Evolutionary conservation across 2,329 filamentous ascomycete species (phyloP), one percentile per base, ranked within the genome.

Genomic region (Colletotrichum horii): DNA sequence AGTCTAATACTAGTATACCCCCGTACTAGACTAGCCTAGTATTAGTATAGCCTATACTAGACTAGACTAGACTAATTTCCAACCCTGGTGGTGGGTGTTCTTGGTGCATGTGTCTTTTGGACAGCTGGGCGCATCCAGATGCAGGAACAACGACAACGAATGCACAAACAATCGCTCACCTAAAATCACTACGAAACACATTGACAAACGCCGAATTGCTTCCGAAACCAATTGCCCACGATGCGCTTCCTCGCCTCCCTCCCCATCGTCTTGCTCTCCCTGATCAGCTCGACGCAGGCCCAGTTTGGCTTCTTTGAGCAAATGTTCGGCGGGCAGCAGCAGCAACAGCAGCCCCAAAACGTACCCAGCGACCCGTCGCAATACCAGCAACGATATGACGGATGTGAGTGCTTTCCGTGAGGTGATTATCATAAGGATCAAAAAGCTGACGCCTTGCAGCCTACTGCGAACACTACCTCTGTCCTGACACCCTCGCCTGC

Each of bases 231-330:
- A 32, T 19, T 16, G n/a, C n/a, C 14, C 72, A 83, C 71, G 32
- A 87, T 86, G 85, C 81, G 78, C 60, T 75, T 80, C 74, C 71
- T 81, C 15, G 70, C 74, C 68, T 70, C 77, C 34, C 65, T 84
- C 43, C 76, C 82, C n/a, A 71, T 89, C 67, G 80, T 89, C 60
- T 78, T 92, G 24, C 83, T 95, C 19, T 86, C 94, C 66, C 84
- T 95, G 32, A 82, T 95, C 75, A 86, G 91, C 77, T 85, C 91
- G 19, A 92, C 89, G 6, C 87, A 90, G 73, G 95, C 95, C 14
- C 96, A 98, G 86, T 98, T 98, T 84, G 94, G 95, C 83, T 98
- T 99, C 91, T 99, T 98, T 86, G 96, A 98, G 84, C 95, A 98
- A 81, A 98, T 98, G 95, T 98, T 99, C 84, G 90, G 92, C 80